Evolutionary conservation across 2,329 filamentous ascomycete genomes (phyloP).

Genomic region (Xylaria arbuscula): DNA sequence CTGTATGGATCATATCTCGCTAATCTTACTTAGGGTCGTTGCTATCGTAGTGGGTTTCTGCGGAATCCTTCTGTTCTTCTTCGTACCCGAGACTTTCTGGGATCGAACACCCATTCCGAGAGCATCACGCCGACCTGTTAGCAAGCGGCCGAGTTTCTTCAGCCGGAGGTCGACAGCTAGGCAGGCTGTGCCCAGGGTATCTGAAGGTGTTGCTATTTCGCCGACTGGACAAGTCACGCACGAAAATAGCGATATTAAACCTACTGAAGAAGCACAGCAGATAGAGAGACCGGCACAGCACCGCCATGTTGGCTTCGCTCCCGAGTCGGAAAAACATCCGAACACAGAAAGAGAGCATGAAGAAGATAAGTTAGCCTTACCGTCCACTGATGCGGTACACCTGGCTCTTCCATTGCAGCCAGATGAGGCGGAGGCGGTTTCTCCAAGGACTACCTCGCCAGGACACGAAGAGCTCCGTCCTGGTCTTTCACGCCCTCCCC

Average conservation of each 20-base stretch:
- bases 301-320: conserved; percentile 69
- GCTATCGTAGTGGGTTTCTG: conserved; percentile 81
- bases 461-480: conserved; percentile 23
- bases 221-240: conserved; percentile 5
- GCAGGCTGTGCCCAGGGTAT: conserved; percentile 37
- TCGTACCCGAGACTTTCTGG: conserved; percentile 97
- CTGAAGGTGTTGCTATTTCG: conserved; percentile 12
- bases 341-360: conserved; percentile 33
- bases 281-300: conserved; percentile 36
- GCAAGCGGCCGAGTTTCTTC: conserved; percentile 59
- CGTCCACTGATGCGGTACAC: conserved; percentile 6
- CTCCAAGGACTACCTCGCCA: neutral
- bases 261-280: conserved; percentile 28
- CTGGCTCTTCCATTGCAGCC: neutral
- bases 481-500: conserved; percentile 44
- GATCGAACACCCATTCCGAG: conserved; percentile 75
- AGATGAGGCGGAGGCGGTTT: conserved; percentile 11
- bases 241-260: conserved; percentile 28
- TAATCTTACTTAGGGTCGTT: conserved; percentile 70
- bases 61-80: conserved; percentile 80
- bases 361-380: conserved; percentile 24
- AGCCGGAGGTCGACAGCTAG: conserved; percentile 60
- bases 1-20: conserved; percentile 14
- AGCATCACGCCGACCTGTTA: conserved; percentile 51
- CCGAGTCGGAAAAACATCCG: conserved; percentile 45